Conservation (phyloP, 306 rosid species). For the Trifolium subterraneum region DNA sequence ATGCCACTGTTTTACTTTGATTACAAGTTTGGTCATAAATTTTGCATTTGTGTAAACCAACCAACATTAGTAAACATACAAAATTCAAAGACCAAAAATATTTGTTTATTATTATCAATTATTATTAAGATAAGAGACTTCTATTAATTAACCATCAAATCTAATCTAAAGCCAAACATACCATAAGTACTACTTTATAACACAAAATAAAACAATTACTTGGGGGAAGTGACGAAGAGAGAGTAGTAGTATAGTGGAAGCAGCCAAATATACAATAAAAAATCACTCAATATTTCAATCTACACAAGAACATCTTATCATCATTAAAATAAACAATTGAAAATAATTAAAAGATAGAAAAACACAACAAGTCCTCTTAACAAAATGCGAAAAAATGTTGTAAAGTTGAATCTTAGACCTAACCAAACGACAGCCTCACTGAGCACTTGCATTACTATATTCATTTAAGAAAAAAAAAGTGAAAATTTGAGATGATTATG, state of each 20-base stretch:
- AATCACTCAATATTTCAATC: slow-evolving; percentile 30
- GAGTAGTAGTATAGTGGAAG: slow-evolving; percentile 38
- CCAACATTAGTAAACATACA: slow-evolving; percentile 16
- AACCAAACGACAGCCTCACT: slow-evolving; percentile 52
- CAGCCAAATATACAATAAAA: slow-evolving; percentile 43
- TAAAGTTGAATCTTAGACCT: slow-evolving; percentile 53
- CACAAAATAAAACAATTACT: slow-evolving; percentile 30
- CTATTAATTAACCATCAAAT: slow-evolving; percentile 29
- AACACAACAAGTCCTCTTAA: slow-evolving; percentile 42
- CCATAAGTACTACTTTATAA: slow-evolving; percentile 40
- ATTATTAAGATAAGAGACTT: neutral
- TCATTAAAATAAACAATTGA: slow-evolving; percentile 43
- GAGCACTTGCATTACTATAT: slow-evolving; percentile 60
- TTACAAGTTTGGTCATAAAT: slow-evolving; percentile 36
- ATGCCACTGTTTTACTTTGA: slow-evolving; percentile 33
- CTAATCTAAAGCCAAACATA: slow-evolving; percentile 34
- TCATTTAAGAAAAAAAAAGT: slow-evolving; percentile 49
- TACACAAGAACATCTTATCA: slow-evolving; percentile 39
- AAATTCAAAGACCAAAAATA: slow-evolving; percentile 27
- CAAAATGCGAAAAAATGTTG: slow-evolving; percentile 45
- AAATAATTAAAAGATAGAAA: slow-evolving; percentile 26
- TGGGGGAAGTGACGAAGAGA: slow-evolving; percentile 31
- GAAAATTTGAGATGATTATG: slow-evolving; percentile 50
- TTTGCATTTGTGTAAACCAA: slow-evolving; percentile 27
- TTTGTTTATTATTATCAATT: slow-evolving; percentile 7